Base-by-base conservation (phyloP, 768 basidiomycete genomes). In the Mycena alexandri region DNA sequence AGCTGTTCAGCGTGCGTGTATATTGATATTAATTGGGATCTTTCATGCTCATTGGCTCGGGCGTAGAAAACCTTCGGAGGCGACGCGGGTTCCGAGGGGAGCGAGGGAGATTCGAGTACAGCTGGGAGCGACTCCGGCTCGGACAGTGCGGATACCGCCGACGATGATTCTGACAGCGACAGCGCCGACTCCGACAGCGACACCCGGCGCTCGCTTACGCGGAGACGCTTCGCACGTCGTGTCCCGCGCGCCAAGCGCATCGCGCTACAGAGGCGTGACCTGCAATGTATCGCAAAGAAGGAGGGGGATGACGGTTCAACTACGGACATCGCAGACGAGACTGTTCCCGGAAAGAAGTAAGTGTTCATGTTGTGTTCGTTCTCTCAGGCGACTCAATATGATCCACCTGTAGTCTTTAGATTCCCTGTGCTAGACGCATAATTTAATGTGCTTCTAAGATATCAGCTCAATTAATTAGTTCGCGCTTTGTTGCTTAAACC, bases 41-140 rank as follows among this genome's bases (percentile, higher is more conserved):
- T n/a, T 5, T 19, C 34, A n/a, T 3, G 9, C 25, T 29, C 3
- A 24, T 55, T 36, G 7, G 16, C 8, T 16, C 50, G 21, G 21
- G 11, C 2, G 5, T 14, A 69, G 68, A 60, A 69, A 69, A 43
- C 52, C 13, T 69, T 69, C 38, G 68, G 68, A 10, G 57, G 36
- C n/a, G 41, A 46, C 1, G 63, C 4, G 16, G 61, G 29, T 29
- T 29, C 29, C 6, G 29, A 29, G 29, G 29, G 29, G 29, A 29
- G 29, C 29, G n/a, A 17, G 48, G 16, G 19, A n/a, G 60, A 25
- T 42, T n/a, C 36, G 21, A 41, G 11, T 24, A 21, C 21, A 11
- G 38, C 10, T 5, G 38, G 38, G 38, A 14, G 38, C 38, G 38
- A 29, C 29, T 29, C 29, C 29, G 29, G 29, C 29, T 29, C 29